Evolutionary conservation across 169 alveolate genomes (phyloP).

Genomic region (Plasmodium inui): DNA sequence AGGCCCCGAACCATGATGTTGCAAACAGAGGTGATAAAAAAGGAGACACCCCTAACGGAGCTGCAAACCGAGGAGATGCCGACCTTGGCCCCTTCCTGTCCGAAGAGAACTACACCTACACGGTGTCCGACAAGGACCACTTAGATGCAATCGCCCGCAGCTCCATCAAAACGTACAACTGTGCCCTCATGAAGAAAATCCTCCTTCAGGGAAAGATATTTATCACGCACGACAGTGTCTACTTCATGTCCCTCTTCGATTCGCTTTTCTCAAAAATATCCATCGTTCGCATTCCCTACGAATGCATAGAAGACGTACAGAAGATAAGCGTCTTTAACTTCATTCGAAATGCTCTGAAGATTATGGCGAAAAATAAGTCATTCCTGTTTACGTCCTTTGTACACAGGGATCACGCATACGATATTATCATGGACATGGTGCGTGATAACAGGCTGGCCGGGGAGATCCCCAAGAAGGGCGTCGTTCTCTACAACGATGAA

Average conservation of each 20-base stretch:
- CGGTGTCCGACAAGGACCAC: not conserved
- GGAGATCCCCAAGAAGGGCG: constrained; percentile 31
- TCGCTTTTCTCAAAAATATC: constrained; percentile 9
- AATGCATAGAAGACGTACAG: constrained; percentile 4
- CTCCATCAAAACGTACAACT: constrained; percentile 19
- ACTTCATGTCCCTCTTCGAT: constrained; percentile 39
- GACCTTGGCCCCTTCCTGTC: not conserved
- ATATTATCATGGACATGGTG: constrained; percentile 24
- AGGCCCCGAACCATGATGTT: not conserved
- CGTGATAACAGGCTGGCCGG: not conserved
- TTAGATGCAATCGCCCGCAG: constrained; percentile 9
- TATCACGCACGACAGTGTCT: not conserved
- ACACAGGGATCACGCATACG: constrained; percentile 22
- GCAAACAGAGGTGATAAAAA: not conserved
- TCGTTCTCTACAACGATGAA: not conserved
- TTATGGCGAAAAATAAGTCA: constrained; percentile 5
- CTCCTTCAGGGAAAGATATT: constrained; percentile 4
- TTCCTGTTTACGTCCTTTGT: constrained; percentile 41
- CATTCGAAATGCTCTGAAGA: constrained; percentile 22
- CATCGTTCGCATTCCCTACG: constrained; percentile 10
- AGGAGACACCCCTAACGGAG: not conserved
- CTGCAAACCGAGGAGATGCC: not conserved
- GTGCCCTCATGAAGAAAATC: constrained; percentile 30
- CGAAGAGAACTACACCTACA: not conserved
- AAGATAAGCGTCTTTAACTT: constrained; percentile 6